A percentile compares a stretch with the other conserved stretches of the same genome.
phyloP scores from a whole-genome alignment of 1,284 basidiomycete species.

The Cutaneotrichosporon dermatis region DNA sequence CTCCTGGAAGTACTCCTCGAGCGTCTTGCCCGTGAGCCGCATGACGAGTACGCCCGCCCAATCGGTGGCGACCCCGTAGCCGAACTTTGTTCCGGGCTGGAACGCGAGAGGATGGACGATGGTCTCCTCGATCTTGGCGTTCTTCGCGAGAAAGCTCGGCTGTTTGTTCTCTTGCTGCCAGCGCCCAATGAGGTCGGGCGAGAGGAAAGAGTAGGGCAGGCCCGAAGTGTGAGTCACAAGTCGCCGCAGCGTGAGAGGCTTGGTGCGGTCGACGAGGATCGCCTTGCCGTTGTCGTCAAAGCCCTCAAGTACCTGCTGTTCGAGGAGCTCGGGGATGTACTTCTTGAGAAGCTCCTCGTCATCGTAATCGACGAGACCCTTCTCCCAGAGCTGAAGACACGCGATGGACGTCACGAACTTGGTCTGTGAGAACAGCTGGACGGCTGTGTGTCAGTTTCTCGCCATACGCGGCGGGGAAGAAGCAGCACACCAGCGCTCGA shows the following conservation, averaged over 20 bases:
- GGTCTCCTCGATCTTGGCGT: constrained; percentile 13
- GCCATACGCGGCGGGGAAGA: not conserved
- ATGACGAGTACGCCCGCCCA: constrained; percentile 39
- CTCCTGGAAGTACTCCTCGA: constrained; percentile 38
- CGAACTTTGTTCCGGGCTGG: constrained; percentile 35
- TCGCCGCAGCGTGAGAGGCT: constrained; percentile 36
- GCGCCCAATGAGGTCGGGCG: not conserved
- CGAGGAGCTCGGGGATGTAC: constrained; percentile 32
- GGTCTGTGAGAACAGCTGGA: constrained; percentile 38
- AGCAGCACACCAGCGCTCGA: too few species aligned
- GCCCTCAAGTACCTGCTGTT: constrained; percentile 28
- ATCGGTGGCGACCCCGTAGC: constrained; percentile 39
- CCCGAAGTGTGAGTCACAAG: constrained; percentile 36
- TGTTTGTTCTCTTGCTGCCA: constrained; percentile 1
- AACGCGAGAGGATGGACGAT: constrained; percentile 26
- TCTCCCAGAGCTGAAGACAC: constrained; percentile 15
- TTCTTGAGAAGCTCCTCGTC: constrained; percentile 19
- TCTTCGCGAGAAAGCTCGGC: constrained; percentile 11
- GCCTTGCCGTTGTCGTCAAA: constrained; percentile 29
- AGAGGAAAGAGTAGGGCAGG: constrained; percentile 11
- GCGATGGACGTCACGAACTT: constrained; percentile 32
- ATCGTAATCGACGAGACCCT: constrained; percentile 22
- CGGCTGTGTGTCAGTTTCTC: constrained; percentile 13
- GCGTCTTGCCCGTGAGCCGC: constrained; percentile 30
- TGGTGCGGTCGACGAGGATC: constrained; percentile 23